A percentile compares a stretch with the other conserved stretches of the same genome.
These are phyloP conservation scores for Terfezia claveryi DNA, from an alignment of 495 filamentous ascomycete genomes.

Conservation along the genomic window DNA sequence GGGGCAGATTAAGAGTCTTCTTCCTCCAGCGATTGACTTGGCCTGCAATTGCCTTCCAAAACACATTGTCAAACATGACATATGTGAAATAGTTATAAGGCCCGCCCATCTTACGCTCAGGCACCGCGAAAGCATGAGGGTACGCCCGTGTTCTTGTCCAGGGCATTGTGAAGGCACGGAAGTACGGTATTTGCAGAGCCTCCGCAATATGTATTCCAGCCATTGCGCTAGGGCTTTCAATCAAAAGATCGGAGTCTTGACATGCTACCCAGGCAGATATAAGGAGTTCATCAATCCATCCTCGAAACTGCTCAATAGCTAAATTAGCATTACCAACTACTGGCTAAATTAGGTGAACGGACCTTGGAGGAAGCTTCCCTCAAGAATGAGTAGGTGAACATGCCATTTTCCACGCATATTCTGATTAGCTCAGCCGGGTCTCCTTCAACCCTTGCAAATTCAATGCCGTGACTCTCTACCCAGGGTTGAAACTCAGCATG, in stretches of 20 bases:
- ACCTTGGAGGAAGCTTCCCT: conserved; percentile 57
- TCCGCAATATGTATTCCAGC: conserved; percentile 97
- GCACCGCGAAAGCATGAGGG: conserved; percentile 92
- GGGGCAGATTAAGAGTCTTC: conserved; percentile 50
- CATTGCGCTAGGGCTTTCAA: conserved; percentile 95
- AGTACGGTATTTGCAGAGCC: conserved; percentile 80
- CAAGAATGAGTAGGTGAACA: conserved; percentile 86
- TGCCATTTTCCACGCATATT: conserved; percentile 89
- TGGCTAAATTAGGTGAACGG: not conserved
- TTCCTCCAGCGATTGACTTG: conserved; percentile 90
- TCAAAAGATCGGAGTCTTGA: conserved; percentile 69
- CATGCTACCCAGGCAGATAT: conserved; percentile 68
- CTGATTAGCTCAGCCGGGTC: conserved; percentile 89
- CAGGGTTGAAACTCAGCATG: conserved; percentile 76
- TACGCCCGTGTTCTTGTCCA: conserved; percentile 93
- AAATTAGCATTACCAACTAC: not conserved
- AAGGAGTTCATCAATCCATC: conserved; percentile 79
- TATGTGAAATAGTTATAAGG: conserved; percentile 90
- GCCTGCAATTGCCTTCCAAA: conserved; percentile 79
- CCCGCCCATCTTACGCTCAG: conserved; percentile 80
- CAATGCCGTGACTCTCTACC: conserved; percentile 79
- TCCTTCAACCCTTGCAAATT: conserved; percentile 68
- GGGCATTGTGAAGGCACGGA: conserved; percentile 95
- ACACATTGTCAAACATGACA: conserved; percentile 89
- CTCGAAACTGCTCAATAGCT: conserved; percentile 37